phyloP scores from a whole-genome alignment of 441 rosid genomes.

The Kokia cookei region DNA sequence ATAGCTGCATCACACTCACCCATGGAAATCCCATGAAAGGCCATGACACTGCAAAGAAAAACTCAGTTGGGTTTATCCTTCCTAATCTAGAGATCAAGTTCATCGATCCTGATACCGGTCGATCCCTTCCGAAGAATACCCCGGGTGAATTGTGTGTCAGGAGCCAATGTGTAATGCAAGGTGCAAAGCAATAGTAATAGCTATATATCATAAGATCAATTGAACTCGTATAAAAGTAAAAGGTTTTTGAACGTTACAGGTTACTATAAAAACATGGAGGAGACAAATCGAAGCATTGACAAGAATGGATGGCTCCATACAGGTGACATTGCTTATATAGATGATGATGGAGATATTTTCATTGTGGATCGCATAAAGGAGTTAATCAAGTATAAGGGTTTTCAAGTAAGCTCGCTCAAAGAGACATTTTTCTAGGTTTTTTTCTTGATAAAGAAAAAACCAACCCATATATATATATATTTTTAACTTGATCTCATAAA shows the following conservation, averaged over 20 bases:
- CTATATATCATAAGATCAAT: background rate
- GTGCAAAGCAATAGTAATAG: slow-evolving; percentile 15
- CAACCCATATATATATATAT: background rate
- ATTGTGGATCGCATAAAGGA: slow-evolving; percentile 93
- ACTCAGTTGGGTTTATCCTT: slow-evolving; percentile 82
- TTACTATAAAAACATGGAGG: slow-evolving; percentile 68
- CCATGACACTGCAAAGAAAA: slow-evolving; percentile 60
- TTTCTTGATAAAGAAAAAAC: background rate
- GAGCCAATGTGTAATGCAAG: slow-evolving; percentile 89
- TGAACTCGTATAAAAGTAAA: background rate
- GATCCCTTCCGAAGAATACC: slow-evolving; percentile 64
- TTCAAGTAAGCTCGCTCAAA: slow-evolving; percentile 47
- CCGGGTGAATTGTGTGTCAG: slow-evolving; percentile 83
- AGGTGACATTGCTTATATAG: slow-evolving; percentile 81
- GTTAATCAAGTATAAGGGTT: slow-evolving; percentile 91
- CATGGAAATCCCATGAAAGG: slow-evolving; percentile 57
- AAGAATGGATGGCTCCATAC: slow-evolving; percentile 83
- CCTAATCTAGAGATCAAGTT: slow-evolving; percentile 85
- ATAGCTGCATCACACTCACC: slow-evolving; percentile 87
- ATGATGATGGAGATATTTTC: slow-evolving; percentile 85
- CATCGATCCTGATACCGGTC: slow-evolving; percentile 67
- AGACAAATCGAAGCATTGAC: slow-evolving; percentile 67
- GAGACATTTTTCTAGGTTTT: background rate
- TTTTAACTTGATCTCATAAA: background rate
- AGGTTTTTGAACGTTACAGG: slow-evolving; percentile 21